These are phyloP conservation scores for Lodderomyces margitis DNA, from an alignment of 1,139 yeast species.

Conservation along the genomic window DNA sequence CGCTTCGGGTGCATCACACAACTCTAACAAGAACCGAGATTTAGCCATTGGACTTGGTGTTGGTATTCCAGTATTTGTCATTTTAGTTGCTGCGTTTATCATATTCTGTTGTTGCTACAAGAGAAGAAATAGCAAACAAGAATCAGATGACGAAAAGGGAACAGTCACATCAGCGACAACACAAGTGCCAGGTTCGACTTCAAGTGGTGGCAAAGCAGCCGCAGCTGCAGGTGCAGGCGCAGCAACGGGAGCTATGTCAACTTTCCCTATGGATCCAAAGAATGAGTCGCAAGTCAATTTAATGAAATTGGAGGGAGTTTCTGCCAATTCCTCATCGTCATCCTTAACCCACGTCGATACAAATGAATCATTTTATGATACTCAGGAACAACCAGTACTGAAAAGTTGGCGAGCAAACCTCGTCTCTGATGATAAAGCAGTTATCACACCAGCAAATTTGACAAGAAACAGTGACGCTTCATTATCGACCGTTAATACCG, in stretches of 20 bases:
- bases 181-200: slow-evolving; percentile 3
- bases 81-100: slow-evolving; percentile 48
- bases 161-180: neutral
- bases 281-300: slow-evolving; percentile 31
- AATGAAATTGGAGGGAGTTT: slow-evolving; percentile 47
- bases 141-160: slow-evolving; percentile 17
- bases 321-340: slow-evolving; percentile 31
- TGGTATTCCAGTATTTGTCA: slow-evolving; percentile 64
- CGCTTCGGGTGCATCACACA: slow-evolving; percentile 15
- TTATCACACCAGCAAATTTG: slow-evolving; percentile 12
- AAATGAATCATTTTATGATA: slow-evolving; percentile 14
- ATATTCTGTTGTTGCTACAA: slow-evolving; percentile 59
- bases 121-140: slow-evolving; percentile 30
- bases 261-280: slow-evolving; percentile 10
- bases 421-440: slow-evolving; percentile 24
- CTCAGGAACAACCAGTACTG: slow-evolving; percentile 15
- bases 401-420: slow-evolving; percentile 76
- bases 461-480: slow-evolving; percentile 60
- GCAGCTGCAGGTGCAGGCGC: slow-evolving; percentile 15
- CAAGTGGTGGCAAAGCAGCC: slow-evolving; percentile 29
- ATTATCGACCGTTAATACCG: slow-evolving; percentile 82
- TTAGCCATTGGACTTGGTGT: slow-evolving; percentile 88
- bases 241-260: slow-evolving; percentile 2
- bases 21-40: slow-evolving; percentile 26
- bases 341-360: slow-evolving; percentile 40